Percentiles rank a stretch among this genome's conserved stretches.
Conservation (phyloP, 352 stramenopile species). For the Phytophthora agathidicida region DNA sequence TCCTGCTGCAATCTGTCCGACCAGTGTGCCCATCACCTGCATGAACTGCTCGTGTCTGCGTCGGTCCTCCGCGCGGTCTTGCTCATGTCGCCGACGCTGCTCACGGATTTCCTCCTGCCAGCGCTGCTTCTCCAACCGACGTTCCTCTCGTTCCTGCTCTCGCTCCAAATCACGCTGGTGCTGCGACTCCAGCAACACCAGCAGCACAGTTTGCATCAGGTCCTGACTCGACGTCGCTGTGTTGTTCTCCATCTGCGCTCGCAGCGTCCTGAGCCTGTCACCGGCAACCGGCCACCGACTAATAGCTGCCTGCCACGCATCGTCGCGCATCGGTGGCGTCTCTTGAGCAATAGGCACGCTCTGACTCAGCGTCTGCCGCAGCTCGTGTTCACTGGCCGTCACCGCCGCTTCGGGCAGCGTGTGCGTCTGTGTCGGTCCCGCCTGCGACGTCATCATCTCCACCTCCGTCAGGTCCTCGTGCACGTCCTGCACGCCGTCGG, state of each 20-base stretch:
- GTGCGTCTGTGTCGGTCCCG: conserved; percentile 6
- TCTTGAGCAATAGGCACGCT: conserved; percentile 21
- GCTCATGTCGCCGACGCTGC: conserved; percentile 28
- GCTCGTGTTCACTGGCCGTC: conserved; percentile 27
- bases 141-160: conserved; percentile 35
- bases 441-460: conserved; percentile 25
- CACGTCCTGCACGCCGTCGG: conserved; percentile 15
- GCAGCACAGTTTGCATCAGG: conserved; percentile 35
- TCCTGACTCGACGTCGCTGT: conserved; percentile 28
- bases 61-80: conserved; percentile 35
- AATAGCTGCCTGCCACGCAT: conserved; percentile 37
- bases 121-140: conserved; percentile 28
- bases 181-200: conserved; percentile 38
- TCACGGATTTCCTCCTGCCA: conserved; percentile 39
- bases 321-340: conserved; percentile 8
- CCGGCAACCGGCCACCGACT: conserved; percentile 29
- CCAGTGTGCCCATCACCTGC: conserved; percentile 39
- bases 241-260: conserved; percentile 26
- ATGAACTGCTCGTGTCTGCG: conserved; percentile 41
- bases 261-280: conserved; percentile 25
- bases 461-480: conserved; percentile 29
- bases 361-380: conserved; percentile 27
- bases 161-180: conserved; percentile 38
- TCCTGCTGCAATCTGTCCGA: conserved; percentile 32
- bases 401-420: conserved; percentile 18